Base-by-base conservation (phyloP, 2,329 filamentous ascomycete species). In the Verticillium isaacii region DNA sequence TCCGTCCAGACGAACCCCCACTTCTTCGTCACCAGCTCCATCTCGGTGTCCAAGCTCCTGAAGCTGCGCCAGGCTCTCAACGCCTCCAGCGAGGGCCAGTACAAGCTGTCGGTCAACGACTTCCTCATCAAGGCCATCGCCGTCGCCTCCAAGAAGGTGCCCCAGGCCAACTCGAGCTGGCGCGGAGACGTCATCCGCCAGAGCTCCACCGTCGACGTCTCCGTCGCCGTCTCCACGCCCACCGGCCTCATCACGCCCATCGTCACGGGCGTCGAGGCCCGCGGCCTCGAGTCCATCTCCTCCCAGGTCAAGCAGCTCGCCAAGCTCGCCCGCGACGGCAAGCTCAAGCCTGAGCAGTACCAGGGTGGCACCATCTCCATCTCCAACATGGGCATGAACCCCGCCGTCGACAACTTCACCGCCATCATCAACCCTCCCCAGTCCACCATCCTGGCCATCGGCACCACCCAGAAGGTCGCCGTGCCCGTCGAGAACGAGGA, bases 331-430 rank as follows among this genome's bases (percentile, higher is more conserved):
- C 88, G 93, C 65, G 95, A 98, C 70, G 91, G 92, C 81, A 99
- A 98, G 88, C 90, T 99, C 71, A 98, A 98, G 89, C 95, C 95
- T 57, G 94, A 99, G 78, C 93, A 99, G 81, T 99, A 96, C 88
- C 94, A 97, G 85, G 95, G 95, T 61, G 95, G 95, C 76, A 96
- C 92, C 76, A 97, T 99, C 81, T 97, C 94, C 78, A 98, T 99
- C 80, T 96, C 92, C 82, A 99, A 99, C 88, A 96, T 99, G 95
- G 95, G 95, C 79, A 99, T 99, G 95, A 99, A 99, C 86, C 74
- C 89, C 57, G 94, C 95, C 58, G 89, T 99, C 66, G 93, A 98
- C 80, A 88, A 93, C 76, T 99, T 99, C 82, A 98, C 95, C 59
- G 95, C 95, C 69, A 91, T 99, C 74, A 97, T 99, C 85, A 99